Percentiles rank a stretch among this genome's conserved stretches.
Evolutionary conservation across 2,329 filamentous ascomycete species (phyloP).

Genomic region (Cladosporium sp.): DNA sequence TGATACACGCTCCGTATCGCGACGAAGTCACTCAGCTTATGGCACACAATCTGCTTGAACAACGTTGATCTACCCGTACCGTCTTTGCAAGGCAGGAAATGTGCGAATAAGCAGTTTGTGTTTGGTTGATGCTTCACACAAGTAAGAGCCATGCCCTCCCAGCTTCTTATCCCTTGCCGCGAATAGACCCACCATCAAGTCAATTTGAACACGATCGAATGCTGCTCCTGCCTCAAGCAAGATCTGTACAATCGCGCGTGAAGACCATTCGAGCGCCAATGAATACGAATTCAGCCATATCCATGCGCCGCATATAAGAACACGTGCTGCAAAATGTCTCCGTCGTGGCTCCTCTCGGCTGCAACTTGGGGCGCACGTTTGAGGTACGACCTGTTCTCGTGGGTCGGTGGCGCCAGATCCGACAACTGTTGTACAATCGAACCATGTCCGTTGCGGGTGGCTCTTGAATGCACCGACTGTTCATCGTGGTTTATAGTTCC

Average conservation of each 20-base stretch:
- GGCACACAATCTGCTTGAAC: background rate
- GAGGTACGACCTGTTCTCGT: background rate
- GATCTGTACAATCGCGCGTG: background rate
- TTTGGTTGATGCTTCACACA: background rate
- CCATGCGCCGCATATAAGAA: background rate
- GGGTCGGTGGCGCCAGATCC: background rate
- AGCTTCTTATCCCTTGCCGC: background rate
- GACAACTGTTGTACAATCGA: background rate
- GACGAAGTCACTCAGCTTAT: too few species aligned
- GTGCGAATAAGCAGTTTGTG: background rate
- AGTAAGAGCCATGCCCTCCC: background rate
- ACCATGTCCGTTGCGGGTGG: background rate
- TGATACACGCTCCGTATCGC: too few species aligned
- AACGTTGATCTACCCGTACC: background rate
- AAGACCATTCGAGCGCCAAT: background rate
- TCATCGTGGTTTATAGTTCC: too few species aligned
- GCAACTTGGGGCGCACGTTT: background rate
- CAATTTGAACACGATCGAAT: rapidly evolving
- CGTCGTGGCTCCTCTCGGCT: rapidly evolving
- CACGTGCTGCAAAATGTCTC: background rate
- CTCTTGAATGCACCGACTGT: background rate
- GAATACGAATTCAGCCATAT: too few species aligned
- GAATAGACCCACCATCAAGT: background rate
- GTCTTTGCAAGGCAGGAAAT: too few species aligned
- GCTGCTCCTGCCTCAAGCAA: background rate